Percentiles rank a stretch among this genome's conserved stretches.
phyloP scores from a whole-genome alignment of 2,329 filamentous ascomycete genomes.

The Fusarium verticillioides region DNA sequence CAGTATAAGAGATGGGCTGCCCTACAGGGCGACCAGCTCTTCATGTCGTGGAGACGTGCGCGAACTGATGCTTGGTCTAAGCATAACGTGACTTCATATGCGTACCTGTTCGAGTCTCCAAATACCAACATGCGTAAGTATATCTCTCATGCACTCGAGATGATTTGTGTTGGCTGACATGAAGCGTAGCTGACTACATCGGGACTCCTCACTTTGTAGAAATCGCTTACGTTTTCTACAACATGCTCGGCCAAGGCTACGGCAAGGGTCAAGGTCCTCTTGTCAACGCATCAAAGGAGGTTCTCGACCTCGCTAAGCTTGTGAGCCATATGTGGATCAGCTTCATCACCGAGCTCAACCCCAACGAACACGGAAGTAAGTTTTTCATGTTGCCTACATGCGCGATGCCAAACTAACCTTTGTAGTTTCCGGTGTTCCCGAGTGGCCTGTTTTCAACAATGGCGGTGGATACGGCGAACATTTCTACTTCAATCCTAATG shows the following conservation, averaged over 20 bases:
- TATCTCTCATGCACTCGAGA: rapidly evolving
- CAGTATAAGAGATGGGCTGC: conserved; percentile 66
- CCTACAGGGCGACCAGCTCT: conserved; percentile 62
- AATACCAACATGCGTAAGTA: conserved; percentile 23
- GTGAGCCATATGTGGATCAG: conserved; percentile 53
- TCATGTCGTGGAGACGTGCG: conserved; percentile 65
- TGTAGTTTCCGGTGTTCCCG: conserved; percentile 13
- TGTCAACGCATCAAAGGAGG: conserved; percentile 52
- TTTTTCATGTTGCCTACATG: rapidly evolving
- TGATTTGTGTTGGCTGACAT: background rate
- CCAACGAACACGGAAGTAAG: conserved; percentile 50
- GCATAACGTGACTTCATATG: conserved; percentile 62
- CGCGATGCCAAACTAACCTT: background rate
- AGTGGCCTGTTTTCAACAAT: conserved; percentile 33
- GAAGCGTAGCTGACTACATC: conserved; percentile 13
- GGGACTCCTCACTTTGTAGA: conserved; percentile 47
- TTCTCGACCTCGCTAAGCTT: conserved; percentile 52
- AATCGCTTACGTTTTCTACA: conserved; percentile 61
- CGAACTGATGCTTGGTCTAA: conserved; percentile 64
- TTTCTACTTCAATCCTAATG: conserved; percentile 39
- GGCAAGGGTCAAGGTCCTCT: conserved; percentile 47
- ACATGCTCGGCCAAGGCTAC: conserved; percentile 56
- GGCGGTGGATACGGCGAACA: conserved; percentile 37
- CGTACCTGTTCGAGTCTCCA: conserved; percentile 59
- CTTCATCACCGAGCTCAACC: conserved; percentile 51